These are phyloP conservation scores for Areca catechu DNA, from an alignment of 176 grass and related monocot species.

Conservation along the genomic window DNA sequence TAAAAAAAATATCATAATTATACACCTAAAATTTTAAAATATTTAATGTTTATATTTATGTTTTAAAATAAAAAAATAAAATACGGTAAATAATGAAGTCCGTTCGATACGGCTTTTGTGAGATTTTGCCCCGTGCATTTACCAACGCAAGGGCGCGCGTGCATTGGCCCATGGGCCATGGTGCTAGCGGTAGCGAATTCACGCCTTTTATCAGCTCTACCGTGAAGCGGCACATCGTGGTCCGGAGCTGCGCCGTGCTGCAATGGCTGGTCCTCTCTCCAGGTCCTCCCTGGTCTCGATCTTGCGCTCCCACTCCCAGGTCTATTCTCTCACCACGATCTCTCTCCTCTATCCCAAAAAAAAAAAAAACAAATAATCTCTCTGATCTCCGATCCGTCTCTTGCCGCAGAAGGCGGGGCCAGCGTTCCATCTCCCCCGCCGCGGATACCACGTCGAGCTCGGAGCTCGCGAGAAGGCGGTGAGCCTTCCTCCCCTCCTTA, in stretches of 20 bases:
- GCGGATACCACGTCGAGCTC: constrained; percentile 67
- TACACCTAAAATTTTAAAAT: no score
- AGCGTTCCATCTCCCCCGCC: constrained; percentile 18
- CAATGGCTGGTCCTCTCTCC: constrained; percentile 23
- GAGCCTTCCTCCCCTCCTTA: background rate
- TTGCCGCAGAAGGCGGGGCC: constrained; percentile 15
- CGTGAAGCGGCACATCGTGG: no score
- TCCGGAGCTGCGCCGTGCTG: background rate
- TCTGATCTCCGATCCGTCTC: background rate
- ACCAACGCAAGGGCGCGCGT: no score
- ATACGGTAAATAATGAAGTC: no score
- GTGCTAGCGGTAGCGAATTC: no score
- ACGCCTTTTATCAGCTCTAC: no score
- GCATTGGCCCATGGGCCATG: no score
- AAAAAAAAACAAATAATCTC: background rate
- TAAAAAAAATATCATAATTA: no score
- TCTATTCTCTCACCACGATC: background rate
- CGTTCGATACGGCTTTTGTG: no score
- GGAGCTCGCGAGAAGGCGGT: constrained; percentile 75
- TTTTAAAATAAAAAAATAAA: no score
- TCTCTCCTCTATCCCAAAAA: background rate
- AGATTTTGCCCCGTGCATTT: no score
- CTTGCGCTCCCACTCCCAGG: constrained; percentile 4
- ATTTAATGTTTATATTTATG: no score
- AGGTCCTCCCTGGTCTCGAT: constrained; percentile 31